Base-by-base conservation (phyloP, 148 eudicot species). In the Amaranthus palmeri region DNA sequence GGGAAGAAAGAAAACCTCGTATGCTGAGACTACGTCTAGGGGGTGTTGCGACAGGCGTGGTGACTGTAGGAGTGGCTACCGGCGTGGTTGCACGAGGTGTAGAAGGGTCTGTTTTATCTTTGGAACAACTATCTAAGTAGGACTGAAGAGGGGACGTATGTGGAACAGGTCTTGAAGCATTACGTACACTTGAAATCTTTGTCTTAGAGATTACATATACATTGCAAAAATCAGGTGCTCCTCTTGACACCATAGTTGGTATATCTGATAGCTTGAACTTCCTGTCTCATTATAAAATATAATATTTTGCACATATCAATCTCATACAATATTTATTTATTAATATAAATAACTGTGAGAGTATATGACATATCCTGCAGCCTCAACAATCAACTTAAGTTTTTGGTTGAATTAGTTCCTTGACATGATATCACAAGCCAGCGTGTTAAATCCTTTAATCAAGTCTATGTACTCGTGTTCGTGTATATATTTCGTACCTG, bases 191-290 rank as follows among this genome's bases (percentile, higher is more conserved):
- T 49, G 97, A 86, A 48, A 91, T 78, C 85, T 91, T 89, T 71
- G 86, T 73, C 80, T 93, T 91, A 53, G 93, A 87, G 81, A 93
- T 84, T 54, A 91, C 90, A 73, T 87, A 91, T 61, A 91, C 88
- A 10, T 87, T 88, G 81, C 98, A 91, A 80, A 93, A 93, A 76
- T 91, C 97, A 46, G 98, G 97, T 55, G 91, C 85, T 52, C 73
- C 86, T 83, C 81, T 89, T 44, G 85, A 77, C 56, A 89, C 92
- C 62, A 65, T 67, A 56, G 70, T 85, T 50, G 97, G 91, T 66
- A 81, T 65, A 76, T 91, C 98, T n/a, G 81, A 54, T 18, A 73
- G 73, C 80, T 83, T 86, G 72, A 93, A 86, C 78, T 82, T 89
- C 61, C 93, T 88, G 86, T 59, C 18, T 67, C 52, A 61, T 54